Percentiles rank a stretch among this genome's conserved stretches.
Evolutionary conservation across 495 filamentous ascomycete genomes (phyloP).

Genomic region (Penicillium lividum): DNA sequence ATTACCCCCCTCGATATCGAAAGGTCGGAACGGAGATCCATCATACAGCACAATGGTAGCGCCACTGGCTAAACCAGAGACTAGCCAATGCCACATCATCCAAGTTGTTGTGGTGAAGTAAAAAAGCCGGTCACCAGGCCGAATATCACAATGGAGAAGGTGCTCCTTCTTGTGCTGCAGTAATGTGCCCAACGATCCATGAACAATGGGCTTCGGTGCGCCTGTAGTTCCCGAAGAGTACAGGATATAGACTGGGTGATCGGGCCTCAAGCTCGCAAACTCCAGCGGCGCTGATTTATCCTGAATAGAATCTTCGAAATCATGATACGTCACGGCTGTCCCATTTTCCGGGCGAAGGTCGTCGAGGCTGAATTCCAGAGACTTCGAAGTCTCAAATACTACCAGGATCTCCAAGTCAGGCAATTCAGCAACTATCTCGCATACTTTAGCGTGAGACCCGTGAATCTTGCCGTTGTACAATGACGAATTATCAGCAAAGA

Average conservation of each 20-base stretch:
- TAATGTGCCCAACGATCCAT: slow-evolving; percentile 82
- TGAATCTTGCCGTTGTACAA: slow-evolving; percentile 88
- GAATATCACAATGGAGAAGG: slow-evolving; percentile 76
- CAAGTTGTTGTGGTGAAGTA: slow-evolving; percentile 91
- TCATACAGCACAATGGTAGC: slow-evolving; percentile 84
- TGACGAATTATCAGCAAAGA: slow-evolving; percentile 85
- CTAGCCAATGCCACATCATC: slow-evolving; percentile 99
- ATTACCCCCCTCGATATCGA: slow-evolving; percentile 50
- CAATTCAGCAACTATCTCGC: slow-evolving; percentile 66
- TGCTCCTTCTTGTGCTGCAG: slow-evolving; percentile 96
- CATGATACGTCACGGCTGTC: slow-evolving; percentile 48
- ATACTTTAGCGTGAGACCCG: slow-evolving; percentile 67
- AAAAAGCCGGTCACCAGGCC: slow-evolving; percentile 63
- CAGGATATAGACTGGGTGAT: slow-evolving; percentile 86
- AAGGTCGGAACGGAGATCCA: slow-evolving; percentile 78
- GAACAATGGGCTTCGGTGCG: slow-evolving; percentile 88
- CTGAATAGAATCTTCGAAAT: slow-evolving; percentile 49
- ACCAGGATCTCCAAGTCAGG: slow-evolving; percentile 65
- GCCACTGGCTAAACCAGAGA: slow-evolving; percentile 77
- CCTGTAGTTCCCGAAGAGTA: slow-evolving; percentile 89
- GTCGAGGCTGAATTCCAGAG: slow-evolving; percentile 49
- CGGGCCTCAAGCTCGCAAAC: slow-evolving; percentile 74
- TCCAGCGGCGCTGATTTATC: slow-evolving; percentile 49
- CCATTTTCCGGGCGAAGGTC: slow-evolving; percentile 50
- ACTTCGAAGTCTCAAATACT: slow-evolving; percentile 63